A percentile compares a stretch with the other conserved stretches of the same genome.
Evolutionary conservation across 2,329 filamentous ascomycete species (phyloP).

Genomic region (Fusarium burgessii): DNA sequence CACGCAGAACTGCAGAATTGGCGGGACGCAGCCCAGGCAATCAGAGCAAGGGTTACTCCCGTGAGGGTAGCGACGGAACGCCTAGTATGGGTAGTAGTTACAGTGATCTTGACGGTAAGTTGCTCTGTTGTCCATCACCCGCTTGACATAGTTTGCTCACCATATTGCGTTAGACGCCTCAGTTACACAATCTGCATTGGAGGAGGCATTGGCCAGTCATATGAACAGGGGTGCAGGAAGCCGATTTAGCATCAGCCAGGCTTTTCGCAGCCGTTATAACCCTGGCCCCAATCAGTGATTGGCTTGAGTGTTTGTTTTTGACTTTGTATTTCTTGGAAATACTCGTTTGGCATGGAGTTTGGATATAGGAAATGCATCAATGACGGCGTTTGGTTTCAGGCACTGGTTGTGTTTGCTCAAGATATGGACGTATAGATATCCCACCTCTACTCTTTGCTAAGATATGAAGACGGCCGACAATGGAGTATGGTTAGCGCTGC

Average conservation of each 20-base stretch:
- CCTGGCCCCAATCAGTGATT: conserved; percentile 51
- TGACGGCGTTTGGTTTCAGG: conserved; percentile 40
- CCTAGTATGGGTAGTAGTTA: conserved; percentile 89
- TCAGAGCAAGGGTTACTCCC: conserved; percentile 63
- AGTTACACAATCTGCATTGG: conserved; percentile 82
- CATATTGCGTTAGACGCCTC: conserved; percentile 70
- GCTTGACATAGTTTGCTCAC: conserved; percentile 10
- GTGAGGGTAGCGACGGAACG: conserved; percentile 77
- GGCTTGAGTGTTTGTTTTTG: background rate
- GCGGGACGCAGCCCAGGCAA: conserved; percentile 65
- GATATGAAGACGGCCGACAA: conserved; percentile 6
- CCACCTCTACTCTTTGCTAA: conserved; percentile 34
- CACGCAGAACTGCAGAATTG: conserved; percentile 69
- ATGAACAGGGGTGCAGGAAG: conserved; percentile 55
- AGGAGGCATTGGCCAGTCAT: conserved; percentile 77
- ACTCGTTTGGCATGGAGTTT: conserved; percentile 41
- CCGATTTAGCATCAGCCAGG: conserved; percentile 76
- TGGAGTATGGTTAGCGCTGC: background rate
- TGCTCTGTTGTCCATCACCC: conserved; percentile 14
- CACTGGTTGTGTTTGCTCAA: conserved; percentile 14
- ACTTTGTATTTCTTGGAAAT: conserved; percentile 12
- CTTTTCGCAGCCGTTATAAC: conserved; percentile 72
- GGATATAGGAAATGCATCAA: conserved; percentile 36
- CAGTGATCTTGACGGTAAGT: conserved; percentile 81
- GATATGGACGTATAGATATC: conserved; percentile 29